These are phyloP conservation scores for Polygonum maritimum DNA, from an alignment of 148 eudicot genomes.

Conservation along the genomic window DNA sequence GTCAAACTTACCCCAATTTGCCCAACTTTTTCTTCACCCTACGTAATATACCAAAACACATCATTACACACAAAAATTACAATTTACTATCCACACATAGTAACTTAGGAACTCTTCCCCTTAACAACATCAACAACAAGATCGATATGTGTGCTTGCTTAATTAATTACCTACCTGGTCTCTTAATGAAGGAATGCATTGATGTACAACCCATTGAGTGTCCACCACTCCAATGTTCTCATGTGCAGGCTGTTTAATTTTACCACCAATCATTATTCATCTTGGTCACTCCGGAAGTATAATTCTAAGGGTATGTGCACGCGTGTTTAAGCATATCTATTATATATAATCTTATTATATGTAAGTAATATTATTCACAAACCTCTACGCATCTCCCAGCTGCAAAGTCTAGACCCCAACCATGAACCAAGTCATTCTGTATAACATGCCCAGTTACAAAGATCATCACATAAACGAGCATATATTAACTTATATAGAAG, in stretches of 20 bases:
- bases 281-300: neutral
- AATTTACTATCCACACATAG: neutral
- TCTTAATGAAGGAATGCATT: neutral
- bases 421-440: slow-evolving; percentile 92
- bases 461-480: no score
- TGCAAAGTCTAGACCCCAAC: slow-evolving; percentile 94
- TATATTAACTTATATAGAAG: neutral
- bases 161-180: neutral
- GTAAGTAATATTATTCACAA: slow-evolving; percentile 10
- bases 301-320: no score
- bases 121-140: neutral
- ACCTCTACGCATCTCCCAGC: slow-evolving; percentile 84
- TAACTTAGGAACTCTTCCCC: neutral
- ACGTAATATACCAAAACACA: neutral
- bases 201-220: slow-evolving; percentile 7
- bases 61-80: neutral
- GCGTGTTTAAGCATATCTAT: no score
- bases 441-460: neutral
- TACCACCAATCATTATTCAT: neutral
- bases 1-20: neutral
- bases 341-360: no score
- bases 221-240: slow-evolving; percentile 11
- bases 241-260: slow-evolving; percentile 6
- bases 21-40: neutral
- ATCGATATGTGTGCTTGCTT: neutral